Base-by-base conservation (phyloP, 129 eudicot genomes). In the Chrysanthemum lavandulifolium region DNA sequence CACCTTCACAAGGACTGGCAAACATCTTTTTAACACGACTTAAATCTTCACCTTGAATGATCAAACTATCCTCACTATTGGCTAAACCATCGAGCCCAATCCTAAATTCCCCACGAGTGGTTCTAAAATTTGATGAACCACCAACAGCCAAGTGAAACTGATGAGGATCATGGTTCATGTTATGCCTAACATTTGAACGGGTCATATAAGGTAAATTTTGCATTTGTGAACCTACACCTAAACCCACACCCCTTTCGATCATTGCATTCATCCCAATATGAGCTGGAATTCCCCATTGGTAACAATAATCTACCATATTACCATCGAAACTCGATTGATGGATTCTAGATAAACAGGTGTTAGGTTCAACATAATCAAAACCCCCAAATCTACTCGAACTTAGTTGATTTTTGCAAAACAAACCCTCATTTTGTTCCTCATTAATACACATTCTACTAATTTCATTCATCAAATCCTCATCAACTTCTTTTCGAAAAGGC, bases 11-110 rank as follows among this genome's bases (percentile, higher is more conserved):
- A 11, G 70, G 61, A 66, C 70, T 74, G 51, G 18, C 72, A 21
- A 79, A 49, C 45, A 75, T 65, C 31, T 65, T 82, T 54, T 65
- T 67, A 40, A 74, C 77, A 19, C 67, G 75, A 76, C 77, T 80
- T 47, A 82, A 45, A 78, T 81, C 76, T 62, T 84, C 86, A 63
- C 89, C 89, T 72, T 82, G 89, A 73, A 86, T 72, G 53, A 90
- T 84, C 66, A 90, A 83, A 71, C 93, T 79, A 49, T 84, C 90
- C 53, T 86, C 93, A 50, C 69, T 74, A 33, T 70, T 18, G 7
- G 71, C 58, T 51, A 83, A 71, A 75, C 74, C 74, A 67, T 88
- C 89, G 4, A 31, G 70, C 52, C 62, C 52, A 2, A 13, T 49
- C 69, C 61, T 61, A 40, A 82, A 51, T 18, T 74, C 75, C 49